Evolutionary conservation across 176 grass and related monocot species (phyloP), one percentile per base, ranked within the genome.

Genomic region (Dactylis glomerata): DNA sequence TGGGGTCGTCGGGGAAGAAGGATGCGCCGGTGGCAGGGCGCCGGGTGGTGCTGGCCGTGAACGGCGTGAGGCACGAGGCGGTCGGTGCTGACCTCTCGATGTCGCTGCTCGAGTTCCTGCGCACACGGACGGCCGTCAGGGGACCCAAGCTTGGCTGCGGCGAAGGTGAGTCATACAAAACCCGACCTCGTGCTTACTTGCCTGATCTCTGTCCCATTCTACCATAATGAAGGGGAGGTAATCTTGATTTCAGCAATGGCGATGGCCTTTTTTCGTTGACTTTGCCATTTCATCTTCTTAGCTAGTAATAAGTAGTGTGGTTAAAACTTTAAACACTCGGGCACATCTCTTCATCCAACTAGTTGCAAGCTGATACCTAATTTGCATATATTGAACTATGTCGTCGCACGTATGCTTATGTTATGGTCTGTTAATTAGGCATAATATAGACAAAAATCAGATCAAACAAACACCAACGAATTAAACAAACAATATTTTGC

Each of bases 91-190:
- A 94, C 40, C 91, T 85, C 30, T 93, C 87, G 15, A 92, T 82
- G 74, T 87, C 94, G 75, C 86, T 97, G 82, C 87, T 97, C 4
- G 87, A 92, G 89, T 97, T 94, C 80, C 81, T 97, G 15, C 83
- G 94, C 58, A 94, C 85, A 3, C 89, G 3, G 26, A 92, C 94
- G 4, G 77, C 82, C 23, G 90, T 86, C 82, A 78, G 73, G 10
- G 94, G 91, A 0, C 87, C 94, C 59, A 97, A 97, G 91, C 94
- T 97, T 41, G 89, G 91, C 47, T 97, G 94, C 82, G 94, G 89
- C 24, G 91, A 97, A 88, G 94, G 94, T 68, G 52, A 56, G 52
- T 6, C 57, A 13, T 61, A 24, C 0, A 30, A 24, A 30, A 0
- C 57, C 58, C 11, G 5, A 6, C 22, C 52, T 61, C 57, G 11